phyloP scores from a whole-genome alignment of 495 filamentous ascomycete species.

The Aspergillus panamensis region DNA sequence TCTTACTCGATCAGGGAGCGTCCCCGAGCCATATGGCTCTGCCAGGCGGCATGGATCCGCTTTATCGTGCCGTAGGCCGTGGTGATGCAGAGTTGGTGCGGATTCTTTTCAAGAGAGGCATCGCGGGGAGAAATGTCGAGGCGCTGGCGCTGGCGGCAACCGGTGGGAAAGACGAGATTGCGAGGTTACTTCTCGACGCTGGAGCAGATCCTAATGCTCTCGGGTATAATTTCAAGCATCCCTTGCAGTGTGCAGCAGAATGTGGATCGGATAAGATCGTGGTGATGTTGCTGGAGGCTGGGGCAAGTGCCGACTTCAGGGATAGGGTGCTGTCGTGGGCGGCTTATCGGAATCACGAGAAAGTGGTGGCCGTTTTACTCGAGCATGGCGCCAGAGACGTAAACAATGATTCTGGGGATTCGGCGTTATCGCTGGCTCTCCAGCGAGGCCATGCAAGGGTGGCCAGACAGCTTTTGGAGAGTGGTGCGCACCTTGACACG shows the following conservation, averaged over 20 bases:
- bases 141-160: background rate
- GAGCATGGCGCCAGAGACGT: background rate
- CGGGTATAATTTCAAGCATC: background rate
- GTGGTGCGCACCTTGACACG: background rate
- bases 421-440: constrained; percentile 17
- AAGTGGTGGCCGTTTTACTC: background rate
- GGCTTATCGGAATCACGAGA: background rate
- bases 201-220: background rate
- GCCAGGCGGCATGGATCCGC: background rate
- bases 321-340: background rate
- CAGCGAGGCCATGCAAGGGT: background rate
- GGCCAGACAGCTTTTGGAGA: background rate
- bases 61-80: background rate
- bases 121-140: background rate
- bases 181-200: background rate
- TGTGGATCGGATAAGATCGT: background rate
- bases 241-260: background rate
- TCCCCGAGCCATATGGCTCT: background rate
- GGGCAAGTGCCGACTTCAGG: background rate
- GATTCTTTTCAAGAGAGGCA: background rate
- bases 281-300: background rate
- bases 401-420: constrained; percentile 34
- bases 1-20: background rate
- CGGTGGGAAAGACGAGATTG: background rate
- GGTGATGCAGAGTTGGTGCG: background rate